phyloP scores from a whole-genome alignment of 1,284 basidiomycete species.

The Ustilago xerochloae region DNA sequence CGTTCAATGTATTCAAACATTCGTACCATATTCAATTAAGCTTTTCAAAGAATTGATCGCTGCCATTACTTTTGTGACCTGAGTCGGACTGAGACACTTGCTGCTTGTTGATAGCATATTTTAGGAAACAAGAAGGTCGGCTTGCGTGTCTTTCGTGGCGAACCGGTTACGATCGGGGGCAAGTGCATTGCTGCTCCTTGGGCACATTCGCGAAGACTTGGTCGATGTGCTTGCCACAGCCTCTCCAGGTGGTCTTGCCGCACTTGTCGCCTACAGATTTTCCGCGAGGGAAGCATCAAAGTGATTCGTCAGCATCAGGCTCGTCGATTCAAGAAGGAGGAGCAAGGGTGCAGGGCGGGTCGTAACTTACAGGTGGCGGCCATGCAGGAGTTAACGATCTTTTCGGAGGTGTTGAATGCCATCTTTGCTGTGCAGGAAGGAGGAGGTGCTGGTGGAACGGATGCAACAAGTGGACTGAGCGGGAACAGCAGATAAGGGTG shows the following conservation, averaged over 20 bases:
- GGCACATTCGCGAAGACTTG: constrained; percentile 42
- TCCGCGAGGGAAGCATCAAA: background rate
- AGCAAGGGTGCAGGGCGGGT: background rate
- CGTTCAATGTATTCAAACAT: background rate
- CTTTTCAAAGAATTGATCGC: background rate
- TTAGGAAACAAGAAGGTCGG: no score
- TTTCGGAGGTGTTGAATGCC: constrained; percentile 17
- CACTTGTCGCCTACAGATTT: constrained; percentile 48
- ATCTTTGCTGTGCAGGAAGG: constrained; percentile 9
- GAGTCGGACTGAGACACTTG: no score
- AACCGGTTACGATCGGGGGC: constrained; percentile 33
- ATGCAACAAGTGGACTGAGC: background rate
- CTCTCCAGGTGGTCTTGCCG: constrained; percentile 56
- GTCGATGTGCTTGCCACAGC: constrained; percentile 52
- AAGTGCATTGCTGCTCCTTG: constrained; percentile 43
- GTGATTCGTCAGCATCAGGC: background rate
- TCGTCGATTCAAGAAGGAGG: background rate
- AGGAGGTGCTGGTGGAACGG: background rate
- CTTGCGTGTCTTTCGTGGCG: no score
- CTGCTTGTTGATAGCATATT: no score
- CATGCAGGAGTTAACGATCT: constrained; percentile 43
- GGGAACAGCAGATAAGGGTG: no score
- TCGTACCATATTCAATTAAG: background rate
- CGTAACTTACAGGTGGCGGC: constrained; percentile 48
- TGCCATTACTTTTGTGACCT: background rate